Base-by-base conservation (phyloP, 768 basidiomycete species). In the Gloeophyllum trabeum region DNA sequence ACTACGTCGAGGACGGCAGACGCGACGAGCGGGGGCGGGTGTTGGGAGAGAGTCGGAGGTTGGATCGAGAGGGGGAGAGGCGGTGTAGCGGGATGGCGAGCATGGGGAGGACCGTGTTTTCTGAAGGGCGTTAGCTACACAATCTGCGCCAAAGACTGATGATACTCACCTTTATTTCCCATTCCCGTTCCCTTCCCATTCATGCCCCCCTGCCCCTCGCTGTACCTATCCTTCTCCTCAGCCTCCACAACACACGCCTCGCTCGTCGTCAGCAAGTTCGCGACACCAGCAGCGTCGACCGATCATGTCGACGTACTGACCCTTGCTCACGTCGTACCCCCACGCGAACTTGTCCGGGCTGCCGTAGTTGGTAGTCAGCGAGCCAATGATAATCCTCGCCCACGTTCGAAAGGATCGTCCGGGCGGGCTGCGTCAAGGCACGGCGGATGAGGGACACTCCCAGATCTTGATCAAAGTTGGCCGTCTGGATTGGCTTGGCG, bases 381-480 rank as follows among this genome's bases (percentile, higher is more conserved):
- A 81, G 24, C 94, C 94, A 32, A 96, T 87, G 46, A 97, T 88
- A 43, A 98, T 97, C 93, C 63, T 96, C 91, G 26, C 93, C 94
- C 2, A 94, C 93, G 59, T 98, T 98, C 59, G 73, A 71, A 43
- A 92, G 76, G 60, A 98, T 98, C 2, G 86, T 85, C 35, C 90
- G 82, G 12, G 83, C 73, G 5, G 94, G 94, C 43, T 78, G 70
- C 16, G 79, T 76, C 49, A 98, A 64, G 16, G 93, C 92, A 22
- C 86, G 79, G 24, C 82, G 79, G 61, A 96, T 86, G 63, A 94
- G 96, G 47, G 79, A 73, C 19, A 97, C 88, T 51, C 94, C 94
- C 43, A 98, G 87, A 53, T 91, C 81, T 56, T 97, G 93, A 67
- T 98, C 94, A 55, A 98, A 98, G 85, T 97, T 97, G 61, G 67